phyloP scores from a whole-genome alignment of 441 rosid species.

The Gossypium schwendimanii region DNA sequence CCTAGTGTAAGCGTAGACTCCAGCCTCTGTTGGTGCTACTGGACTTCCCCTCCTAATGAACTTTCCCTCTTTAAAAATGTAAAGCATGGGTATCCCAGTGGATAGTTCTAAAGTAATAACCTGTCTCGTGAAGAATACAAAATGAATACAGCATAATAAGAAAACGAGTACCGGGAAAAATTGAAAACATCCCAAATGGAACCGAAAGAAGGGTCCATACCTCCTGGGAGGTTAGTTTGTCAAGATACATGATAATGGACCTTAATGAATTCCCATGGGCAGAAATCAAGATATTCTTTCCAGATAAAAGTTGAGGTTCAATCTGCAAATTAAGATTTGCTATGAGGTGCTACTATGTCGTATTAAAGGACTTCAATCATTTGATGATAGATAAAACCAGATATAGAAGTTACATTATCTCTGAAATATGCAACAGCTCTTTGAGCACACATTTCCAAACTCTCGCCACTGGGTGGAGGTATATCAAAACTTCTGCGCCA shows the following conservation, averaged over 20 bases:
- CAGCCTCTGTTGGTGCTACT: slow-evolving; percentile 75
- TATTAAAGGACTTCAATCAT: not conserved
- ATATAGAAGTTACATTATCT: slow-evolving; percentile 47
- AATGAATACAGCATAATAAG: not conserved
- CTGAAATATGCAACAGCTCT: slow-evolving; percentile 91
- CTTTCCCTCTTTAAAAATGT: slow-evolving; percentile 79
- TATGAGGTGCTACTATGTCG: slow-evolving; percentile 12
- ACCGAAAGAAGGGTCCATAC: slow-evolving; percentile 24
- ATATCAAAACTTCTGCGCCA: slow-evolving; percentile 97
- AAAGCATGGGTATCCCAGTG: slow-evolving; percentile 92
- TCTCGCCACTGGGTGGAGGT: slow-evolving; percentile 96
- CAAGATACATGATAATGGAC: slow-evolving; percentile 97
- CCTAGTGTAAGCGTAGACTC: slow-evolving; percentile 94
- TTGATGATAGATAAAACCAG: not conserved
- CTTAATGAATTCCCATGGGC: slow-evolving; percentile 95
- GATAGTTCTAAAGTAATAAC: slow-evolving; percentile 80
- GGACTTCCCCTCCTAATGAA: slow-evolving; percentile 93
- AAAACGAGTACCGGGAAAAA: not conserved
- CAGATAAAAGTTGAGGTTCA: slow-evolving; percentile 72
- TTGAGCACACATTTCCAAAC: slow-evolving; percentile 95
- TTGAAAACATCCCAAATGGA: not conserved
- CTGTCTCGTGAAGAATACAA: slow-evolving; percentile 25
- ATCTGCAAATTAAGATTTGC: slow-evolving; percentile 40
- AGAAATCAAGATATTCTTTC: slow-evolving; percentile 81
- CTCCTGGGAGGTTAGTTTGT: slow-evolving; percentile 88